Conservation (phyloP, 495 filamentous ascomycete genomes). For the Aspergillus bertholletiae region DNA sequence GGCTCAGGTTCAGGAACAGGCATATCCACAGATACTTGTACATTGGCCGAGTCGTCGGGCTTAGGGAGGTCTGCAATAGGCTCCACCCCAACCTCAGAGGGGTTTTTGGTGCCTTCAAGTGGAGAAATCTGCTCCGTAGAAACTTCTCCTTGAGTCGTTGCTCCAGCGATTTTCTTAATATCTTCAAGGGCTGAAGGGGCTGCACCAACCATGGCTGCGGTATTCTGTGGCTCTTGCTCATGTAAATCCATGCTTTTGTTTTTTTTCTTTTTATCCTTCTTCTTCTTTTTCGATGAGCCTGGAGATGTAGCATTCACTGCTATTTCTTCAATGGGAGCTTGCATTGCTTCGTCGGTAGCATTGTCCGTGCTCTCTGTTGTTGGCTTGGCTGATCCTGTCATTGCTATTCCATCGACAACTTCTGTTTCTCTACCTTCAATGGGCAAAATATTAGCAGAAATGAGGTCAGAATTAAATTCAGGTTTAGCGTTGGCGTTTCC, state of each 20-base stretch:
- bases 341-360: not conserved
- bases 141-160: not conserved
- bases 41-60: not conserved
- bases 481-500: not conserved
- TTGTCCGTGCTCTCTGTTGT: not conserved
- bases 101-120: not conserved
- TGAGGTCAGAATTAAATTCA: not conserved
- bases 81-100: not conserved
- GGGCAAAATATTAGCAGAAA: not conserved
- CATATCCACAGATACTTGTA: not conserved
- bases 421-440: not conserved
- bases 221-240: constrained; percentile 7
- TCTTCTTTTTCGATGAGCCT: constrained; percentile 33
- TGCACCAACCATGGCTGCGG: not conserved
- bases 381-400: not conserved
- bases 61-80: not conserved
- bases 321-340: constrained; percentile 11
- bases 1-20: not conserved
- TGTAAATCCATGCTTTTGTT: constrained; percentile 20
- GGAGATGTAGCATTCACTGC: constrained; percentile 13
- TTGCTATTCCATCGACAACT: not conserved
- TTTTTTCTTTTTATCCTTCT: constrained; percentile 37
- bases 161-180: not conserved
- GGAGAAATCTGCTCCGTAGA: not conserved
- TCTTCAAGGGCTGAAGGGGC: not conserved